Evolutionary conservation across 2,329 filamentous ascomycete genomes (phyloP), one percentile per base, ranked within the genome.

Genomic region (Aspergillus hortae): DNA sequence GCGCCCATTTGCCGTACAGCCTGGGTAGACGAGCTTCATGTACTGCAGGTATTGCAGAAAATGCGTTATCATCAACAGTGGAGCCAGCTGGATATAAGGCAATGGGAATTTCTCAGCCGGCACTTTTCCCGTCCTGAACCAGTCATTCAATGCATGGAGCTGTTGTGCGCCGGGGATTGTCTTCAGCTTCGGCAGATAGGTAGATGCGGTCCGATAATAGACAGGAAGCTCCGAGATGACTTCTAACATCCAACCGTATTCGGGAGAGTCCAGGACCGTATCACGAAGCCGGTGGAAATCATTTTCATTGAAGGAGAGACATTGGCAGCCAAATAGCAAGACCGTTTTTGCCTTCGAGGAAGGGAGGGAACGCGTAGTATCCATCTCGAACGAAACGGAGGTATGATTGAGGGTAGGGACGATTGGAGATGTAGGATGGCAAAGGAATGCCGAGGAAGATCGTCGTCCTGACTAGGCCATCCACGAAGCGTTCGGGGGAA

Each of bases 281-380:
- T 21, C 44, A 11, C 58, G 53, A 17, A 60, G 55, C 5, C 23
- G 51, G 1, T 19, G 51, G 15, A 60, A 60, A 17, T 57, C 51
- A 3, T 48, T n/a, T 3, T 44, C 44, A 7, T 49, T 40, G 35
- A 60, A 60, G 6, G 53, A 49, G 4, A 57, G 49, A 32, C 56
- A 57, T 49, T 60, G 58, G 17, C 56, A 60, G 23, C 58, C 58
- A 44, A 60, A 60, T 2, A 60, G 23, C 1, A 60, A 48, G 15
- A 60, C 49, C 3, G 48, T 38, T 3, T 53, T 50, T 11, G 41
- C 42, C 6, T 32, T 44, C 7, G 38, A 4, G 1, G 38, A 35
- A 19, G 50, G 50, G 11, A n/a, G 12, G 7, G 45, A 43, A 5
- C 11, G 6, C 17, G 15, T 10, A 19, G 6, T 42, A 11, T 42